A percentile compares a stretch with the other conserved stretches of the same genome.
Conservation (phyloP, 352 stramenopile genomes). For the Pythium dissotocum region DNA sequence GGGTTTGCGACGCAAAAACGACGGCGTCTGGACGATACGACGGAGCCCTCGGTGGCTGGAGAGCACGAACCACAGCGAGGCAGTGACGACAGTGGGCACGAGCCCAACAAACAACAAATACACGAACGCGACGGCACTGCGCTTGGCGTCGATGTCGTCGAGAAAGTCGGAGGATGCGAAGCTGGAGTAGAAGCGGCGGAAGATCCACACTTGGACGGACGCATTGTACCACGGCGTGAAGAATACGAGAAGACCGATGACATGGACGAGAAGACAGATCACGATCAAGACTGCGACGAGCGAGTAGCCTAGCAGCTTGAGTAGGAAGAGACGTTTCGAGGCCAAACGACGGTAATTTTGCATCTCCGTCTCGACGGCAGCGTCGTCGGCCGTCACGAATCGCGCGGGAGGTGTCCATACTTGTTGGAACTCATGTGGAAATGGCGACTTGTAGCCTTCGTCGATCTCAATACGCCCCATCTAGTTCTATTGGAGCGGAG, state of each 20-base stretch:
- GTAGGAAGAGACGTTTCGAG: not conserved
- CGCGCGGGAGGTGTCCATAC: not conserved
- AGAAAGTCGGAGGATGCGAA: conserved; percentile 7
- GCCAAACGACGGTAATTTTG: not conserved
- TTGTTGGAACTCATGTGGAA: not conserved
- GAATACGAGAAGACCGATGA: conserved; percentile 25
- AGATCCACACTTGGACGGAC: conserved; percentile 25
- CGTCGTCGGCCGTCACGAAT: not conserved
- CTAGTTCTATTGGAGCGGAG: no score
- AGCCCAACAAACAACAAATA: conserved; percentile 31
- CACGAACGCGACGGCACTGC: conserved; percentile 29
- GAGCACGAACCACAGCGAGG: conserved; percentile 24
- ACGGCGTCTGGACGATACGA: not conserved
- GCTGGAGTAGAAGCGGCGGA: conserved; percentile 16
- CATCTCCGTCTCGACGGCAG: not conserved
- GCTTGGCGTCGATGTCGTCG: conserved; percentile 20
- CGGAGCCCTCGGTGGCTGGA: conserved; percentile 11
- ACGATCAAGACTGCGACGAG: conserved; percentile 15
- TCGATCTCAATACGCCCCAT: no score
- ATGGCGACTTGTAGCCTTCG: not conserved
- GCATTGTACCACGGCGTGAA: conserved; percentile 30
- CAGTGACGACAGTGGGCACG: conserved; percentile 14
- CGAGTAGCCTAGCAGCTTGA: not conserved
- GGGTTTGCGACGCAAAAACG: conserved; percentile 30
- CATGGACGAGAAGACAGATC: conserved; percentile 21